Evolutionary conservation across 2,329 filamentous ascomycete genomes (phyloP).

Genomic region (Fusarium sp.): DNA sequence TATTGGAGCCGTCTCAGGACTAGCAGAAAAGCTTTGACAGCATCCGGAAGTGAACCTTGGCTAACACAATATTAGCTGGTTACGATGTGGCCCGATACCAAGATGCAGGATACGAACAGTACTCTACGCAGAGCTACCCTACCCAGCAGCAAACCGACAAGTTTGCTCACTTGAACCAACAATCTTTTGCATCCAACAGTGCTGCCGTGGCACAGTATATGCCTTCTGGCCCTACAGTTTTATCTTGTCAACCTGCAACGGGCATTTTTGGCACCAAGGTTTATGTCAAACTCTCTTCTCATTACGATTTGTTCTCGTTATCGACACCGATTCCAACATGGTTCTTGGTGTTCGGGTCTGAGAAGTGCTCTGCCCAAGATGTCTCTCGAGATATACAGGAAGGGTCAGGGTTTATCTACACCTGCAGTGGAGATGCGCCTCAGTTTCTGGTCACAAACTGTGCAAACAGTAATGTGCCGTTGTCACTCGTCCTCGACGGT

Average conservation of each 20-base stretch:
- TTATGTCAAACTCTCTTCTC: slow-evolving; percentile 76
- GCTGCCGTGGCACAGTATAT: slow-evolving; percentile 74
- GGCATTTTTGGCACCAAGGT: slow-evolving; percentile 77
- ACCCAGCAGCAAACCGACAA: slow-evolving; percentile 61
- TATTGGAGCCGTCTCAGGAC: not conserved
- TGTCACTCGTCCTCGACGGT: slow-evolving; percentile 64
- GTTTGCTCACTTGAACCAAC: slow-evolving; percentile 62
- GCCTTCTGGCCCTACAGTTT: slow-evolving; percentile 66
- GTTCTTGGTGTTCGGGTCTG: slow-evolving; percentile 80
- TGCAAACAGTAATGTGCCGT: slow-evolving; percentile 60
- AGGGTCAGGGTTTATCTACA: slow-evolving; percentile 72
- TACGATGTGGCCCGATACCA: slow-evolving; percentile 70
- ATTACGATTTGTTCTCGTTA: slow-evolving; percentile 74
- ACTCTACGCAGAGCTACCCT: slow-evolving; percentile 58
- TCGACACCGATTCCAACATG: slow-evolving; percentile 65
- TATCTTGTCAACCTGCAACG: slow-evolving; percentile 74
- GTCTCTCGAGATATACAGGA: slow-evolving; percentile 70
- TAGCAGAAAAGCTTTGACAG: not conserved
- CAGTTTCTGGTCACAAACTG: slow-evolving; percentile 62
- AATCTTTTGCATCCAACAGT: slow-evolving; percentile 69
- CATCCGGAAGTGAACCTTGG: not conserved
- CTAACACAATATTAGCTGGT: slow-evolving; percentile 51
- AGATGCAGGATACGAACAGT: slow-evolving; percentile 64
- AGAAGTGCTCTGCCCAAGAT: slow-evolving; percentile 69
- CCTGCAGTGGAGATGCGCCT: slow-evolving; percentile 77